These are phyloP conservation scores for Coccinonectria pachysandricola DNA, from an alignment of 2,329 filamentous ascomycete species.

Conservation along the genomic window DNA sequence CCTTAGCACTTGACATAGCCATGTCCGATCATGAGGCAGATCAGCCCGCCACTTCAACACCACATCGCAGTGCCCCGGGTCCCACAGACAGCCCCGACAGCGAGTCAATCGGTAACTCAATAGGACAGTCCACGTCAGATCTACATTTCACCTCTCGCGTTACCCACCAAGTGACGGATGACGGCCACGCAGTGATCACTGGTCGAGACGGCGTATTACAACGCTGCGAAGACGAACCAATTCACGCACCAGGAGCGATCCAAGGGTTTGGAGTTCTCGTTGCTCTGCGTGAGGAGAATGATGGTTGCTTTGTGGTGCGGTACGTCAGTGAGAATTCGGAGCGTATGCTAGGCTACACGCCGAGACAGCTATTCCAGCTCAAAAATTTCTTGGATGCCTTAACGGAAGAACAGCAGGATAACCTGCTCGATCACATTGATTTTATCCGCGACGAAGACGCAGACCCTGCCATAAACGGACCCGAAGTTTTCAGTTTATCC, in stretches of 20 bases:
- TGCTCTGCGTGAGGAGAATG: conserved; percentile 59
- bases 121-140: conserved; percentile 15
- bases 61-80: too few species aligned
- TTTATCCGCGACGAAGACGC: conserved; percentile 77
- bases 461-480: conserved; percentile 64
- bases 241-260: conserved; percentile 73
- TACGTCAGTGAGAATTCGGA: conserved; percentile 75
- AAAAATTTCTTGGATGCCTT: conserved; percentile 75
- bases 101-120: conserved; percentile 12
- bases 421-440: conserved; percentile 75
- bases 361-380: conserved; percentile 63
- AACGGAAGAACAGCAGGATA: conserved; percentile 73
- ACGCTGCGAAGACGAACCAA: conserved; percentile 82
- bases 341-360: conserved; percentile 64
- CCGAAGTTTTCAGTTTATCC: conserved; percentile 75
- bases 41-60: conserved; percentile 5
- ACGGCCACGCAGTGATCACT: conserved; percentile 74
- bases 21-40: conserved; percentile 24
- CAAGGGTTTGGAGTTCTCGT: conserved; percentile 73
- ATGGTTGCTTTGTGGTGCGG: conserved; percentile 58
- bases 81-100: conserved; percentile 1
- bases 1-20: conserved; percentile 25
- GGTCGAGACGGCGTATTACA: conserved; percentile 65
- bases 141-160: conserved; percentile 63
- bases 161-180: conserved; percentile 64